Percentiles rank a stretch among this genome's conserved stretches.
Conservation (phyloP, 1,139 yeast species). For the Saccharomyces pastorianus region DNA sequence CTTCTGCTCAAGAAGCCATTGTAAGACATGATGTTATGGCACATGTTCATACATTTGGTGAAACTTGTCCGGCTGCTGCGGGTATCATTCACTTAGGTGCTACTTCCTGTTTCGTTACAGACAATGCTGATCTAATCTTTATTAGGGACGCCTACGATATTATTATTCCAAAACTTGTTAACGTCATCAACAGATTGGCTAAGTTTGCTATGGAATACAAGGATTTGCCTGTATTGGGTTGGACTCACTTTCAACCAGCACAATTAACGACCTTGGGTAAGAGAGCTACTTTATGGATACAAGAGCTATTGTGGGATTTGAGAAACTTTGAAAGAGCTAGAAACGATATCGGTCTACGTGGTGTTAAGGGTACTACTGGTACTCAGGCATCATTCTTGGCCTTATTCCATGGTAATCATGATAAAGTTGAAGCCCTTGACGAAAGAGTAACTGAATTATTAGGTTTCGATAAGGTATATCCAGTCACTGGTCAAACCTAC, state of each 20-base stretch:
- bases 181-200: conserved; percentile 84
- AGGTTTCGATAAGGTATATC: conserved; percentile 92
- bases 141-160: conserved; percentile 92
- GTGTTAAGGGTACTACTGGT: conserved; percentile 99
- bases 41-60: conserved; percentile 92
- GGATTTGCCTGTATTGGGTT: conserved; percentile 94
- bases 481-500: conserved; percentile 97
- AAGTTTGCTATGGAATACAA: conserved; percentile 85
- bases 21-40: conserved; percentile 99
- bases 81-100: conserved; percentile 98
- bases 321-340: conserved; percentile 94
- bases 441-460: conserved; percentile 84
- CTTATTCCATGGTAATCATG: conserved; percentile 93
- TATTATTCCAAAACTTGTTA: conserved; percentile 87
- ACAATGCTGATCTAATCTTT: conserved; percentile 94
- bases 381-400: conserved; percentile 95
- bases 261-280: conserved; percentile 98
- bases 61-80: conserved; percentile 89
- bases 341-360: conserved; percentile 92
- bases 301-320: conserved; percentile 95
- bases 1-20: conserved; percentile 89
- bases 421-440: conserved; percentile 87
- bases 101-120: conserved; percentile 95
- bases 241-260: conserved; percentile 99
- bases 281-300: conserved; percentile 96